Base-by-base conservation (phyloP, 805 yeast species). In the Wickerhamomyces bisporus region DNA sequence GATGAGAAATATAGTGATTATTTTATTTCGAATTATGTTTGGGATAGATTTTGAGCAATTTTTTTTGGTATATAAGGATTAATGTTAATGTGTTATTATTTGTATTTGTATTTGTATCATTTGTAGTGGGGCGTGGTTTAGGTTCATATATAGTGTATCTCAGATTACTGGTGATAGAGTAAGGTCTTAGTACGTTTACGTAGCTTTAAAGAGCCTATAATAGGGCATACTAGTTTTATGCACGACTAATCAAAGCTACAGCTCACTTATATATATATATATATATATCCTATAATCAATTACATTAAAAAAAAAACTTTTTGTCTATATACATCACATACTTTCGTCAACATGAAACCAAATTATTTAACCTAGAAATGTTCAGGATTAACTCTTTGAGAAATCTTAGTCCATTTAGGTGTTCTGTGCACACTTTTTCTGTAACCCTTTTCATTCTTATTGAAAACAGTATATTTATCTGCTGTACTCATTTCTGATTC, bases 371-470 rank as follows among this genome's bases (percentile, higher is more conserved):
- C 26, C 41, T 33, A 52, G 43, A 51, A 54, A 38, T 48, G 41
- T 30, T 53, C 71, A 32, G 96, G 96, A 55, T 85, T 83, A 41
- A 74, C 78, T 67, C 96, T 79, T 61, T 81, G 73, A 8, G 94
- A 77, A 45, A 77, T 59, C 66, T 81, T 87, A 38, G 97, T 88
- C 95, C 96, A 88, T 58, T 88, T 86, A 16, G 96, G 96, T 30
- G 82, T 84, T 60, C 79, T 65, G 56, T 91, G 98, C 19, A 86
- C 78, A 47, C 89, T 80, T 65, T 88, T 91, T 67, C 98, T 78
- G 64, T 91, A 93, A 16, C 80, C 81, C 53, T 72, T 77, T 12
- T 80, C 73, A 52, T 78, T 78, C 61, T 75, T 82, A 63, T 77
- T 79, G 65, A 85, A 91, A 2, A 87, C 81, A 32, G 95, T 80